Base-by-base conservation (phyloP, 371 early-diverging fungal species). In the Zancudomyces culisetae region DNA sequence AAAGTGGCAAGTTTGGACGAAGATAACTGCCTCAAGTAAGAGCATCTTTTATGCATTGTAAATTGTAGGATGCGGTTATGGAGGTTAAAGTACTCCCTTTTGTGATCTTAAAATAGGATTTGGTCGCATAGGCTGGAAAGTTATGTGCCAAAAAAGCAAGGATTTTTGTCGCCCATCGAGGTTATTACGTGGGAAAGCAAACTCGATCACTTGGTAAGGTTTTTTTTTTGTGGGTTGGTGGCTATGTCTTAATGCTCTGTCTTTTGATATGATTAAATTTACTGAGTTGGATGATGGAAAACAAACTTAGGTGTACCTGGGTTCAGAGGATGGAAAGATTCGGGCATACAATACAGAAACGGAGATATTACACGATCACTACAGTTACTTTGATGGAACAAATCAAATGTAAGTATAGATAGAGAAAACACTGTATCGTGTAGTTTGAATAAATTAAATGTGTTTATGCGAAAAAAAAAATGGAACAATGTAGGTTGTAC, bases 1-100 rank as follows among this genome's bases (percentile, higher is more conserved):
- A 55, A 61, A 21, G 64, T 66, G 26, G 66, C 66, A 45, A 66
- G 66, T 60, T 60, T 61, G 53, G 66, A 66, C 52, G 66, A 66
- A 54, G 66, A 66, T 45, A 59, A 59, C 15, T 58, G 60, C 20
- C 54, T 66, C 29, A 67, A 62, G 57, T 48, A 48, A 27, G 3
- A 10, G 6, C 24, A 21, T n/a, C n/a, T n/a, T n/a, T 20, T 43
- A 12, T 43, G 21, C 20, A 43, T 10, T 43, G 4, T 8, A 10
- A 19, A 43, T 43, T 8, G 19, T 43, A 21, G 6, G 19, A 6
- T 24, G 21, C 19, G 20, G 8, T 20, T 8, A 19, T 21, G 19
- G 6, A 6, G 4, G 6, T 10, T 24, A 43, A n/a, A 10, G 6
- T 20, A 21, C 19, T 21, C 19, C 6, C 10, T 10, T 43, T 12